Evolutionary conservation across 441 rosid species (phyloP).

Genomic region (Populus hybrid): DNA sequence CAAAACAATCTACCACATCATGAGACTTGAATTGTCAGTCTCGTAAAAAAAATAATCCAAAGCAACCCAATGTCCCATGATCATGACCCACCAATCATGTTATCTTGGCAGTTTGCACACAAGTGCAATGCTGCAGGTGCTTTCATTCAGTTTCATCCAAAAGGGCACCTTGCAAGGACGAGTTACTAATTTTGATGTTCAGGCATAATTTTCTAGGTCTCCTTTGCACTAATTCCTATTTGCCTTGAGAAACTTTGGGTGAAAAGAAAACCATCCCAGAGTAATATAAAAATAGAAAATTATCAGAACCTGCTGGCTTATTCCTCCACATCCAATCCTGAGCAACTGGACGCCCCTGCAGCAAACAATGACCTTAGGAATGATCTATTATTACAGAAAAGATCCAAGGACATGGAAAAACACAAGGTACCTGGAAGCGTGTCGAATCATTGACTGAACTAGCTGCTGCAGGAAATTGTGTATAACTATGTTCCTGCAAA

Average conservation of each 20-base stretch:
- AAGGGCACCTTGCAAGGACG: neutral
- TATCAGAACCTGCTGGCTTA: slow-evolving; percentile 64
- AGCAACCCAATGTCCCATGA: too few relatives aligned
- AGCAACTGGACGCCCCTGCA: slow-evolving; percentile 55
- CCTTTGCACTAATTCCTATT: neutral
- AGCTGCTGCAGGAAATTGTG: slow-evolving; percentile 48
- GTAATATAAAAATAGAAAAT: slow-evolving; percentile 9
- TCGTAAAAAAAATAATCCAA: neutral
- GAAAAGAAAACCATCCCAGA: neutral
- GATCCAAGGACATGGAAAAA: neutral
- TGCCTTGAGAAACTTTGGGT: neutral
- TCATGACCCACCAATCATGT: neutral
- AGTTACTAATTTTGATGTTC: too few relatives aligned
- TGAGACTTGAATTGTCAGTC: neutral
- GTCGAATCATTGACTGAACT: slow-evolving; percentile 48
- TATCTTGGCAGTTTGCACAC: neutral
- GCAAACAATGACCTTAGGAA: slow-evolving; percentile 17
- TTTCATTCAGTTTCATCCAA: neutral
- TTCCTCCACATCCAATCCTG: slow-evolving; percentile 79
- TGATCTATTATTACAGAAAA: neutral
- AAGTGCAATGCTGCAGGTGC: neutral
- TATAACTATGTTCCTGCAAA: slow-evolving; percentile 54
- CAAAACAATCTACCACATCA: neutral
- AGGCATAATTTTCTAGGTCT: too few relatives aligned
- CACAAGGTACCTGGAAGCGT: slow-evolving; percentile 52